Evolutionary conservation across 164 flowering plant genomes (phyloP).

Genomic region (Magnolia officinalis): DNA sequence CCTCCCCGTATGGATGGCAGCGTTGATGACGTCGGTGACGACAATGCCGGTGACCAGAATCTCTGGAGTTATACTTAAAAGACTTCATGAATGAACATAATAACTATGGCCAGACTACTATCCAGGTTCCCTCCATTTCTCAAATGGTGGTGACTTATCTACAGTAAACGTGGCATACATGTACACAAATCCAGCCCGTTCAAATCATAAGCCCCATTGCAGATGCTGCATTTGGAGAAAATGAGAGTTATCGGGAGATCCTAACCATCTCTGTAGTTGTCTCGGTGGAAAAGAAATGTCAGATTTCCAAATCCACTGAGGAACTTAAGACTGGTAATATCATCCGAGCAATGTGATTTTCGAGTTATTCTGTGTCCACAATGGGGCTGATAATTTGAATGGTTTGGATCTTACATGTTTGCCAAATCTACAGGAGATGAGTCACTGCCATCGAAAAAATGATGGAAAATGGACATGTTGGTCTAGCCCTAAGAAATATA

Average conservation of each 20-base stretch:
- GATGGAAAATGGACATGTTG: not conserved
- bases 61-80: conserved; percentile 48
- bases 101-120: not conserved
- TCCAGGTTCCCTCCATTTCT: not conserved
- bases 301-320: not conserved
- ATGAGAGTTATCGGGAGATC: no score
- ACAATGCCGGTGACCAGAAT: conserved; percentile 18
- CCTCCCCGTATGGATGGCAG: conserved; percentile 53
- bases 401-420: no score
- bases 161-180: not conserved
- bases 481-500: not conserved
- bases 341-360: not conserved
- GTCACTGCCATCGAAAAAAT: not conserved
- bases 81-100: not conserved
- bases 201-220: no score
- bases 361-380: not conserved
- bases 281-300: not conserved
- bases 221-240: no score
- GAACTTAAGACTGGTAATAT: not conserved
- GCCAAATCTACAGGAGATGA: not conserved
- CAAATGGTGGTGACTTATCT: not conserved
- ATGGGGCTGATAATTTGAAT: not conserved
- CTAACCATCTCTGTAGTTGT: no score
- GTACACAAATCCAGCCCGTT: not conserved
- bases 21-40: conserved; percentile 10